Base-by-base conservation (phyloP, 2,329 filamentous ascomycete species). In the Colletotrichum eleusines region DNA sequence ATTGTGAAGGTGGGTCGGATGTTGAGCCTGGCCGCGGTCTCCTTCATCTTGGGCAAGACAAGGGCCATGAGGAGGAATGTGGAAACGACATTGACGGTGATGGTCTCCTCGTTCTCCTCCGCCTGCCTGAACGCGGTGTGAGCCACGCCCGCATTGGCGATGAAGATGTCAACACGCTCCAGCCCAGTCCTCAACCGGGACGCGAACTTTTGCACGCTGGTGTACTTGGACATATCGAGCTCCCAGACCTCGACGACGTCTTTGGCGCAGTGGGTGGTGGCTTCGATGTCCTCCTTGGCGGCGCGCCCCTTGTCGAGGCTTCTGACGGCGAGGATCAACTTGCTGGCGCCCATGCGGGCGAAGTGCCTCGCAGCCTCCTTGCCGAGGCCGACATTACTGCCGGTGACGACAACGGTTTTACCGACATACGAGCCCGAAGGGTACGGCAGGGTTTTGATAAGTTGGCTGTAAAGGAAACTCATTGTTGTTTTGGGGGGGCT, bases 11-110 rank as follows among this genome's bases (percentile, higher is more conserved):
- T 75, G 0, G 80, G 78, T 3, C 59, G 64, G 0, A 62, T 76
- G 33, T 62, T 51, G n/a, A 40, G 35, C 11, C 42, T 58, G 7
- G 42, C 67, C 0, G 78, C 79, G 20, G 80, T 84, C 33, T 81
- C 78, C 61, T 82, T 82, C 5, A 90, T 78, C 74, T 84, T 86
- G 0, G 87, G 88, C 26, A 90, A 69, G 3, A 89, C 51, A 0
- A 88, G 77, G 0, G 85, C 72, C 0, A 80, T 84, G 0, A 90
- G 78, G 2, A 90, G 75, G 50, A 89, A 82, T 0, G 85, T 88
- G 16, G 79, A 81, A 66, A 90, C 78, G 12, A 88, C 85, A 66
- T 90, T 90, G 63, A 86, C 82, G 0, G 84, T 86, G 48, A 90
- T 77, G 0, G 77, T 83, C 20, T 73, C 76, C 77, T 90, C 88